A percentile compares a stretch with the other conserved stretches of the same genome.
Evolutionary conservation across 768 basidiomycete genomes (phyloP).

Genomic region (Sarcomyxa edulis): DNA sequence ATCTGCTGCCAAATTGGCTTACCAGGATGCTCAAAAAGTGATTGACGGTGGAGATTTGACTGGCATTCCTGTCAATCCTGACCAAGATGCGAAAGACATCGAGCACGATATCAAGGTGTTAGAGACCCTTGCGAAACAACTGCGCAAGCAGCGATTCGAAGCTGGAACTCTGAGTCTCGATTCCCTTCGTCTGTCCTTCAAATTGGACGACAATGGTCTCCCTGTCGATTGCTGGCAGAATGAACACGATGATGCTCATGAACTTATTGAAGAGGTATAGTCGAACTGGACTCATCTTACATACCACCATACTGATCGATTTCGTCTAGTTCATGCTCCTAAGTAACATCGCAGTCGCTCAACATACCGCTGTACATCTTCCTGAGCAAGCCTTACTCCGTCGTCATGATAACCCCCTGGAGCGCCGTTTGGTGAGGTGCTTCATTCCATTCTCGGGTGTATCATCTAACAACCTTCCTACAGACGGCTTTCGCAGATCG

Average conservation of each 20-base stretch:
- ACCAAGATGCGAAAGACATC: slow-evolving; percentile 56
- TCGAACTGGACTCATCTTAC: slow-evolving; percentile 1
- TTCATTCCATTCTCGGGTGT: background rate
- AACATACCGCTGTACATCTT: slow-evolving; percentile 88
- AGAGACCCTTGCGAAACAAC: slow-evolving; percentile 62
- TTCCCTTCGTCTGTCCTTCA: slow-evolving; percentile 68
- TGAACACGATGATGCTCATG: slow-evolving; percentile 65
- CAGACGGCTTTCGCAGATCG: slow-evolving; percentile 77
- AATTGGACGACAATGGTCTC: slow-evolving; percentile 70
- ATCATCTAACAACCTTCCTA: slow-evolving; percentile 10
- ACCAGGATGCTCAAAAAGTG: slow-evolving; percentile 74
- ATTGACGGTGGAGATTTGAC: slow-evolving; percentile 69
- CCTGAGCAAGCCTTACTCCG: slow-evolving; percentile 97
- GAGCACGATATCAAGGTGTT: slow-evolving; percentile 73
- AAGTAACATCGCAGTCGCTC: slow-evolving; percentile 85
- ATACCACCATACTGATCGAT: slow-evolving; percentile 6
- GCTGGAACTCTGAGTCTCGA: slow-evolving; percentile 74
- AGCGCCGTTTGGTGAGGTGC: slow-evolving; percentile 74
- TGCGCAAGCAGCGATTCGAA: slow-evolving; percentile 70
- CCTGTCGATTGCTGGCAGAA: slow-evolving; percentile 76
- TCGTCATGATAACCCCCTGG: slow-evolving; percentile 89
- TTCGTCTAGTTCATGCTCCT: slow-evolving; percentile 82
- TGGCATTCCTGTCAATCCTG: slow-evolving; percentile 45
- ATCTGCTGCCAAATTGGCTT: slow-evolving; percentile 83
- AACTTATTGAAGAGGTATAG: slow-evolving; percentile 83